Percentiles rank a stretch among this genome's conserved stretches.
These are phyloP conservation scores for Plasmodium knowlesi DNA, from an alignment of 169 alveolate species.

Conservation along the genomic window DNA sequence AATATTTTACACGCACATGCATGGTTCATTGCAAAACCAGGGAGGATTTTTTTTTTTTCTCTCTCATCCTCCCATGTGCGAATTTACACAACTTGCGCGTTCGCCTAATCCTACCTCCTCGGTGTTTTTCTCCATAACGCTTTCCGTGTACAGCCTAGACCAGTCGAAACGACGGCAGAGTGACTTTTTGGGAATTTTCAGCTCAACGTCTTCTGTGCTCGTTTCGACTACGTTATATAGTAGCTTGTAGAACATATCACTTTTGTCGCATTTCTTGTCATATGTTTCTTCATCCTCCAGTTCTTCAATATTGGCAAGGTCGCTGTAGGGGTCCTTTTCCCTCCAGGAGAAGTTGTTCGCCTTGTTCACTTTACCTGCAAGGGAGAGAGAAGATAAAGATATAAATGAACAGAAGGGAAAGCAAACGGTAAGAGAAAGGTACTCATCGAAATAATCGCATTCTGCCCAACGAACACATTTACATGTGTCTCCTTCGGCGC, in stretches of 20 bases:
- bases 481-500: neutral
- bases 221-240: slow-evolving; percentile 24
- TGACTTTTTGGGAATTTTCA: slow-evolving; percentile 68
- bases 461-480: neutral
- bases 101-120: slow-evolving; percentile 22
- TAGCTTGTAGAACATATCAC: slow-evolving; percentile 24
- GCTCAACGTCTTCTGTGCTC: slow-evolving; percentile 25
- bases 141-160: slow-evolving; percentile 43
- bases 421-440: neutral
- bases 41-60: neutral
- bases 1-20: neutral
- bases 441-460: neutral
- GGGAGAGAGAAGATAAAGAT: neutral
- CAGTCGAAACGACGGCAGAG: slow-evolving; percentile 74
- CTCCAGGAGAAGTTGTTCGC: slow-evolving; percentile 64
- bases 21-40: neutral
- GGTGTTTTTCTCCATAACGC: slow-evolving; percentile 23
- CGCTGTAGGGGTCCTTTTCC: neutral
- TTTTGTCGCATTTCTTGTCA: slow-evolving; percentile 33
- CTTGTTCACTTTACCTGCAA: slow-evolving; percentile 37
- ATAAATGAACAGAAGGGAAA: neutral
- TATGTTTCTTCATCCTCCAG: slow-evolving; percentile 31
- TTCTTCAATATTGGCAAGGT: slow-evolving; percentile 21
- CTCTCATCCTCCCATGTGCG: neutral
- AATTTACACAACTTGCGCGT: neutral